phyloP scores from a whole-genome alignment of 768 basidiomycete species.

The Hericium erinaceus region DNA sequence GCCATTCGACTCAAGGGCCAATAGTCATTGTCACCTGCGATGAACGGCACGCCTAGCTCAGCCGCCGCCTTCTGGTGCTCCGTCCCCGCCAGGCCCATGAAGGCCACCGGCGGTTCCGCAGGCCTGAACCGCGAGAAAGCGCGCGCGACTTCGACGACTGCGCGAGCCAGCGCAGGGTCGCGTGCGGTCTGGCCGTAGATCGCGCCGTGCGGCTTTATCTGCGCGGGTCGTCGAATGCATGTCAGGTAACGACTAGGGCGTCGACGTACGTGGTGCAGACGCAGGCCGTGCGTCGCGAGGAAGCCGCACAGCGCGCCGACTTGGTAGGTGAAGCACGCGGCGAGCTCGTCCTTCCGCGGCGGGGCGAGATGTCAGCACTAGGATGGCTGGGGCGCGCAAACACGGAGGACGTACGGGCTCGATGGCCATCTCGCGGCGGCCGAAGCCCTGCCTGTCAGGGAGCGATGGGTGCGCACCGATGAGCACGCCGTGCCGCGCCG shows the following conservation, averaged over 20 bases:
- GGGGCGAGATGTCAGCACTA: too few relatives aligned
- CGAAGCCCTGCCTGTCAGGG: slow-evolving; percentile 57
- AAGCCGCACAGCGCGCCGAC: slow-evolving; percentile 58
- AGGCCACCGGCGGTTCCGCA: slow-evolving; percentile 30
- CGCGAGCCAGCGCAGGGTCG: slow-evolving; percentile 44
- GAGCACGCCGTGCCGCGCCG: slow-evolving; percentile 44
- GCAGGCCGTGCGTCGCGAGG: slow-evolving; percentile 40
- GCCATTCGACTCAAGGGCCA: not conserved
- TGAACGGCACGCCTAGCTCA: slow-evolving; percentile 48
- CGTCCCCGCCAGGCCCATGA: slow-evolving; percentile 57
- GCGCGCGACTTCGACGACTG: slow-evolving; percentile 43
- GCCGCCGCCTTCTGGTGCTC: slow-evolving; percentile 49
- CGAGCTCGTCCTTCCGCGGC: slow-evolving; percentile 40
- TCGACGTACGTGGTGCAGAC: slow-evolving; percentile 43
- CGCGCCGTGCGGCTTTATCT: slow-evolving; percentile 57
- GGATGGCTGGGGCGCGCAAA: not conserved
- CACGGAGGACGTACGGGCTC: slow-evolving; percentile 33
- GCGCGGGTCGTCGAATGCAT: not conserved
- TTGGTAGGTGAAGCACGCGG: slow-evolving; percentile 53
- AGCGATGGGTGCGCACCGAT: slow-evolving; percentile 65
- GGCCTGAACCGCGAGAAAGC: slow-evolving; percentile 27
- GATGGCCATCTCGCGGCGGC: slow-evolving; percentile 47
- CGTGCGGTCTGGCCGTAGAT: slow-evolving; percentile 53
- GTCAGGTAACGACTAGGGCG: not conserved
- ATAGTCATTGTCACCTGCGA: slow-evolving; percentile 38